Evolutionary conservation across 2,329 filamentous ascomycete genomes (phyloP).

Genomic region (Emmonsiellopsis sp.): DNA sequence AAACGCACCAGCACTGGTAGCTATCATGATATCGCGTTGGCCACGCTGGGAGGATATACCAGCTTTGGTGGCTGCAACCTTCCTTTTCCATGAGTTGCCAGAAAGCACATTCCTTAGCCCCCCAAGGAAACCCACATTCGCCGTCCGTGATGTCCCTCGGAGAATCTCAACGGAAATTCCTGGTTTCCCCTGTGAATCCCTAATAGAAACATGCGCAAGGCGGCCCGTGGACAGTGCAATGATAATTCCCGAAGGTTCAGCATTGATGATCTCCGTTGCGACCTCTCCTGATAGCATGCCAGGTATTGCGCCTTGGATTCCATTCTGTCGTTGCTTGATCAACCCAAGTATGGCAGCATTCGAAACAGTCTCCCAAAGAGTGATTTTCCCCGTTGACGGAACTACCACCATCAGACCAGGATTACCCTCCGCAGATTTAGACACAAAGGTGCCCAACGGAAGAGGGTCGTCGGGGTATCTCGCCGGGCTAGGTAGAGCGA

Average conservation of each 20-base stretch:
- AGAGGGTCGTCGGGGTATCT: slow-evolving; percentile 60
- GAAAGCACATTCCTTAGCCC: slow-evolving; percentile 70
- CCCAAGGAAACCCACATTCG: slow-evolving; percentile 62
- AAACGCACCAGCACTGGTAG: slow-evolving; percentile 66
- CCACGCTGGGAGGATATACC: slow-evolving; percentile 64
- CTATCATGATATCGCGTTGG: slow-evolving; percentile 74
- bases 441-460: slow-evolving; percentile 75
- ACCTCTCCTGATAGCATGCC: slow-evolving; percentile 72
- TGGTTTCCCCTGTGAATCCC: slow-evolving; percentile 80
- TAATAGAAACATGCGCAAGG: slow-evolving; percentile 74
- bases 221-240: slow-evolving; percentile 77
- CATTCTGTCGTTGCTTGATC: slow-evolving; percentile 70
- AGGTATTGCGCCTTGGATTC: slow-evolving; percentile 64
- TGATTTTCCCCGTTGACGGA: slow-evolving; percentile 72
- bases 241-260: slow-evolving; percentile 80
- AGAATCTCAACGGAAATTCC: slow-evolving; percentile 71
- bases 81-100: slow-evolving; percentile 60
- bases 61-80: slow-evolving; percentile 71
- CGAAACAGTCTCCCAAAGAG: slow-evolving; percentile 93
- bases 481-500: slow-evolving; percentile 67
- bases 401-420: slow-evolving; percentile 81
- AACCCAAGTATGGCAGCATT: slow-evolving; percentile 76
- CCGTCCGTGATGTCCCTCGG: slow-evolving; percentile 47
- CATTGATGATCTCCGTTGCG: slow-evolving; percentile 68
- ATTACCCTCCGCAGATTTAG: slow-evolving; percentile 67